Percentiles rank a stretch among this genome's conserved stretches.
phyloP scores from a whole-genome alignment of 441 rosid species.

The Pelargonium citronellum region DNA sequence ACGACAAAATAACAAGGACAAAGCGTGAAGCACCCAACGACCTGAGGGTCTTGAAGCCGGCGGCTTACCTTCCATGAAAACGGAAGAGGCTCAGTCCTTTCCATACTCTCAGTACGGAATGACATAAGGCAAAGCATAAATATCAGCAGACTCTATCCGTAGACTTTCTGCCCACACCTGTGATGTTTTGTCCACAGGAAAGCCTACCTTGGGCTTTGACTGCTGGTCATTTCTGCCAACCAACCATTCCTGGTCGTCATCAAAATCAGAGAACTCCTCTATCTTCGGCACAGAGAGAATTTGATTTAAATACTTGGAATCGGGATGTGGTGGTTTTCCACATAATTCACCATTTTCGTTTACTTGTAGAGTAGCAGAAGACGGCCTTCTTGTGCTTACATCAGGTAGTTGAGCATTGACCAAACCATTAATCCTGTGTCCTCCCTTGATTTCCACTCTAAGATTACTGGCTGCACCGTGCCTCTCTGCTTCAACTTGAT shows the following conservation, averaged over 20 bases:
- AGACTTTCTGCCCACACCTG: constrained; percentile 51
- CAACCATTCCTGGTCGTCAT: constrained; percentile 45
- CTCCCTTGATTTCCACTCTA: constrained; percentile 36
- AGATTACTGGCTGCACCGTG: constrained; percentile 25
- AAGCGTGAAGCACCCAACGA: constrained; percentile 16
- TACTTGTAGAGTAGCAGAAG: constrained; percentile 19
- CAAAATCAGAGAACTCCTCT: constrained; percentile 33
- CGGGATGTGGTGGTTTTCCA: constrained; percentile 46
- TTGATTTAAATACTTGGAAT: constrained; percentile 45
- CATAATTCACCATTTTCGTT: constrained; percentile 36
- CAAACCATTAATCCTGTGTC: constrained; percentile 39
- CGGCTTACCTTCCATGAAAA: constrained; percentile 17
- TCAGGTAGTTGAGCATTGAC: constrained; percentile 24
- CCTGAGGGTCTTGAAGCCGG: constrained; percentile 9
- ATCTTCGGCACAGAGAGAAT: constrained; percentile 43
- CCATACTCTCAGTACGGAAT: constrained; percentile 41
- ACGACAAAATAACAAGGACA: constrained; percentile 9
- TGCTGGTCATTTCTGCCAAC: constrained; percentile 22
- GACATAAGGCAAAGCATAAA: constrained; percentile 49
- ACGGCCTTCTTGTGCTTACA: constrained; percentile 22
- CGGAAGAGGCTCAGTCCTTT: constrained; percentile 4
- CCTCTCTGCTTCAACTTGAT: constrained; percentile 27
- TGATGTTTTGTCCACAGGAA: constrained; percentile 26
- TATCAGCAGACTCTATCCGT: constrained; percentile 44
- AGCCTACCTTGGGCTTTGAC: constrained; percentile 25